phyloP scores from a whole-genome alignment of 305 asterid genomes.

The Solanum hybrid region DNA sequence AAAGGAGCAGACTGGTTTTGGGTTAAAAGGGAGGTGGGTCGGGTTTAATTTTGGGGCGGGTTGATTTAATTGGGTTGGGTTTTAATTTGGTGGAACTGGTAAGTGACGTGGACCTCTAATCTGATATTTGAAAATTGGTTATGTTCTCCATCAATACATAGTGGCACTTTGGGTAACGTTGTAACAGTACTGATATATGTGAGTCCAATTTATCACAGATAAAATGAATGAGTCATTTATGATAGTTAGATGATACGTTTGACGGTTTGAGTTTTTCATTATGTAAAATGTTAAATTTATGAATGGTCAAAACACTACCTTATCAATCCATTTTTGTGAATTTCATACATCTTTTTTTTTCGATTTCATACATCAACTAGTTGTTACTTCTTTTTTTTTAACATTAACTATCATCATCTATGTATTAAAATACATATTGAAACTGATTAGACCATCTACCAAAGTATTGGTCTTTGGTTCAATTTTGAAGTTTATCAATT shows the following conservation, averaged over 20 bases:
- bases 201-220: neutral
- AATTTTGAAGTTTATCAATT: too few species aligned
- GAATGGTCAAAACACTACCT: neutral
- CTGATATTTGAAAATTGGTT: neutral
- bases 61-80: neutral
- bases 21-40: neutral
- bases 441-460: neutral
- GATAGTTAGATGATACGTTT: neutral
- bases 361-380: too few species aligned
- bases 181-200: too few species aligned
- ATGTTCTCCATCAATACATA: too few species aligned
- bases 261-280: too few species aligned
- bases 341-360: too few species aligned
- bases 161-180: too few species aligned
- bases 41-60: neutral
- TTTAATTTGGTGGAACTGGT: neutral
- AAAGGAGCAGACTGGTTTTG: neutral
- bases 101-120: neutral
- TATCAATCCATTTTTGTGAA: too few species aligned
- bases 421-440: neutral
- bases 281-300: too few species aligned
- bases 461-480: accelerated
- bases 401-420: neutral
- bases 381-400: accelerated
- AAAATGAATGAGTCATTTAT: neutral